Conservation (phyloP, 164 flowering plant genomes). For the Hamamelis virginiana region DNA sequence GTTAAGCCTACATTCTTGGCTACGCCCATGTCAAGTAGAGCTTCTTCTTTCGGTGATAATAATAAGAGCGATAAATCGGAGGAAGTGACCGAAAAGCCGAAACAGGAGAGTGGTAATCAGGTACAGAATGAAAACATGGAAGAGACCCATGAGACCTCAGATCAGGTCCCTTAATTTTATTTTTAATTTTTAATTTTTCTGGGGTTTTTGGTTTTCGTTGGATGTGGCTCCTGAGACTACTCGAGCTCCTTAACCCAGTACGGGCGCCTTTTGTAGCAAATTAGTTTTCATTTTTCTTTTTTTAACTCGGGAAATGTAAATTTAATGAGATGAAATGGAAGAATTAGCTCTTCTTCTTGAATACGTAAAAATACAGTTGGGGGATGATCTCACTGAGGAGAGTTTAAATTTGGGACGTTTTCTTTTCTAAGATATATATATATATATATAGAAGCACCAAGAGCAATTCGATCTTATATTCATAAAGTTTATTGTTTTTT, state of each 20-base stretch:
- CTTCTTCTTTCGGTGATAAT: constrained; percentile 38
- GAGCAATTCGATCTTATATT: too few species aligned
- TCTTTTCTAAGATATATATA: too few species aligned
- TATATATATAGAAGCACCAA: too few species aligned
- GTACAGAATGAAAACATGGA: constrained; percentile 5
- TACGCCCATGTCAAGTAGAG: constrained; percentile 52
- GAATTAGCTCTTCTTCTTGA: background rate
- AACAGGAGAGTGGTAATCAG: constrained; percentile 11
- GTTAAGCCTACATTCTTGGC: constrained; percentile 65
- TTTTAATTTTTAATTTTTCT: background rate
- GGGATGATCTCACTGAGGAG: too few species aligned
- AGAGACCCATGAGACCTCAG: constrained; percentile 1
- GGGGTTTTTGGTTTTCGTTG: background rate
- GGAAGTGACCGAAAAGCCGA: constrained; percentile 10
- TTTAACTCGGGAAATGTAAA: constrained; percentile 32
- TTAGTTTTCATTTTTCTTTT: constrained; percentile 7
- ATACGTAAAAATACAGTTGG: background rate
- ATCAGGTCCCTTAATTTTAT: constrained; percentile 16
- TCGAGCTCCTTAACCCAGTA: background rate
- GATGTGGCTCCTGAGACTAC: constrained; percentile 1
- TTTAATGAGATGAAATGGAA: constrained; percentile 23
- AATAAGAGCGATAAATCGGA: constrained; percentile 20
- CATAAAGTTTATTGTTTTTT: too few species aligned
- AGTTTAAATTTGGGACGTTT: too few species aligned
- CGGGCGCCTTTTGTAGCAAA: background rate